A percentile compares a stretch with the other conserved stretches of the same genome.
Conservation (phyloP, 441 rosid species). For the Biscutella auriculata region DNA sequence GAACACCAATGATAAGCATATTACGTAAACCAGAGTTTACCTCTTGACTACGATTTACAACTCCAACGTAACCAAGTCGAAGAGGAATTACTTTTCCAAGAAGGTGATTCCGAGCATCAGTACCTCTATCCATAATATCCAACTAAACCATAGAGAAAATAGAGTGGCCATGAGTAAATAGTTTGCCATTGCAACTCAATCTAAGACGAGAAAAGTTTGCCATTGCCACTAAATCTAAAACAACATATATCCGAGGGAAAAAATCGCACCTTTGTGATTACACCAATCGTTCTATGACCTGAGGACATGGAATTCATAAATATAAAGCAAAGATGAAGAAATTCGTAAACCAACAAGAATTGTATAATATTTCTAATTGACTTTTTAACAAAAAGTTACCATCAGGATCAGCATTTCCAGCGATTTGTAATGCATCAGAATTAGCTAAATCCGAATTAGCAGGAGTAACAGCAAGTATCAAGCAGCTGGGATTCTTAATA, state of each 20-base stretch:
- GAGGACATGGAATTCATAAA: not conserved
- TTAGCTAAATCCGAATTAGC: slow-evolving; percentile 80
- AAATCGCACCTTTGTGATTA: slow-evolving; percentile 46
- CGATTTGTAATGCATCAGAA: slow-evolving; percentile 72
- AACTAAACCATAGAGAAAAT: slow-evolving; percentile 25
- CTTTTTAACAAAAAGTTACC: slow-evolving; percentile 22
- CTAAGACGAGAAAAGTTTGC: too few relatives aligned
- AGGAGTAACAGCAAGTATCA: slow-evolving; percentile 64
- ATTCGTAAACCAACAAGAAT: not conserved
- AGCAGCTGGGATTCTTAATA: slow-evolving; percentile 37
- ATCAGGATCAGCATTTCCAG: slow-evolving; percentile 54
- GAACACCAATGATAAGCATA: not conserved
- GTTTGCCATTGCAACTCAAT: not conserved
- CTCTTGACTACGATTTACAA: slow-evolving; percentile 64
- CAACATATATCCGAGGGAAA: not conserved
- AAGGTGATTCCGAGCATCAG: slow-evolving; percentile 44
- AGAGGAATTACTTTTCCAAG: slow-evolving; percentile 58
- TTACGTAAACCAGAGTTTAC: slow-evolving; percentile 17
- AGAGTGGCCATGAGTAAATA: too few relatives aligned
- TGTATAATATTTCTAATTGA: not conserved
- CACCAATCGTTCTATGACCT: slow-evolving; percentile 62
- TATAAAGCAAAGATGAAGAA: not conserved
- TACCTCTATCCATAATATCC: slow-evolving; percentile 74
- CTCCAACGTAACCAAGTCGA: slow-evolving; percentile 54
- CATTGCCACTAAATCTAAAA: too few relatives aligned